Evolutionary conservation across 805 yeast species (phyloP), one percentile per base, ranked within the genome.

Genomic region (Kodamaea kakaduensis): DNA sequence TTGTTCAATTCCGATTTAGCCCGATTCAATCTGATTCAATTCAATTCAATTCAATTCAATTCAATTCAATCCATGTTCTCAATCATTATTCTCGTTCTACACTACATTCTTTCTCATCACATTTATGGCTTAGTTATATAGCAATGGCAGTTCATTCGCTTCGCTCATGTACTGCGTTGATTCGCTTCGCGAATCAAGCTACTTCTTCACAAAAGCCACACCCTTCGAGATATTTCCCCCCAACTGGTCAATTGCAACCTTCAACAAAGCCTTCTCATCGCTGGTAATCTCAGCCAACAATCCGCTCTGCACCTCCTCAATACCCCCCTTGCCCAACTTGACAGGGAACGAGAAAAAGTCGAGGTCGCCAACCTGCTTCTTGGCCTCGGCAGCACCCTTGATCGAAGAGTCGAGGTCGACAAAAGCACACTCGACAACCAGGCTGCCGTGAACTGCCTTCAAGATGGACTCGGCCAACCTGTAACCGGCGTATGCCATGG

Each of bases 401-500:
- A 75, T 69, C 23, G 67, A 55, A 17, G 55, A 38, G 50, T 78
- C 77, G 52, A 76, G 61, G 47, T 71, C 66, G 51, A 75, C 66
- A 52, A 66, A 75, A 20, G 77, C 67, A 43, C 77, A 72, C 48
- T 74, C 75, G 23, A 71, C 64, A 13, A 53, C 54, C 5, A 48
- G 38, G 13, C 46, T 23, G 4, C 57, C 45, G 25, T 45, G 42
- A 31, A 51, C 40, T 2, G 71, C 67, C 44, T 52, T 52, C 48
- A 67, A 54, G 40, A 67, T 61, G 48, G 69, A 55, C 44, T 76
- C 80, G 19, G 88, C 84, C 58, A 87, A 83, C 48, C 81, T 74
- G 69, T 75, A 85, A 22, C 95, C 96, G 22, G 96, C 96, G 51
- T 80, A 83, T 7, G 97, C 97, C 97, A 89, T 90, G 19, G 95